phyloP scores from a whole-genome alignment of 306 rosid species.

The Bauhinia variegata region DNA sequence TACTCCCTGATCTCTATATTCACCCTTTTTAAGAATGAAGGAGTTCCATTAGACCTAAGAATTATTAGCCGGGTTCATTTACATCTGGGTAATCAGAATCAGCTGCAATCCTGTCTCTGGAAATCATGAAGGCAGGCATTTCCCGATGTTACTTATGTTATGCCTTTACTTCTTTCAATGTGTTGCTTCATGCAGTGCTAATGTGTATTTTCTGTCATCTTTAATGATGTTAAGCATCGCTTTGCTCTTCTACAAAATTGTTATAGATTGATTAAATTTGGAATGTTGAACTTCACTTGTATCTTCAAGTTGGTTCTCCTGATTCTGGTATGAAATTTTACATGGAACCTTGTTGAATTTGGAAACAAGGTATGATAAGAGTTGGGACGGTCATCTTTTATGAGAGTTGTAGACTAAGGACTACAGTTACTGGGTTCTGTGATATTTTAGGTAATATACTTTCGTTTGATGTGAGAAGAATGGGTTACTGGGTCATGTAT shows the following conservation, averaged over 20 bases:
- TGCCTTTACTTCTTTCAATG: too few species aligned
- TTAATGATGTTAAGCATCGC: background rate
- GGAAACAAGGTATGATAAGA: too few species aligned
- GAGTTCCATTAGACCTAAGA: background rate
- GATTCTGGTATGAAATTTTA: background rate
- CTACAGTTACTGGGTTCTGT: conserved; percentile 4
- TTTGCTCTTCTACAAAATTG: background rate
- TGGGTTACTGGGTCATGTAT: background rate
- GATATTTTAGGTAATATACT: background rate
- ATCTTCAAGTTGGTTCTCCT: background rate
- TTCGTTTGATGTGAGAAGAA: background rate
- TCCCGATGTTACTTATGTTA: too few species aligned
- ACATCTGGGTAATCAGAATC: conserved; percentile 1
- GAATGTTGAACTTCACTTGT: background rate
- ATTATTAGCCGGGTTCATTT: conserved; percentile 4
- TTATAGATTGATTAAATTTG: background rate
- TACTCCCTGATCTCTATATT: background rate
- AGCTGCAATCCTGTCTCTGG: too few species aligned
- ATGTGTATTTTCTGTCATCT: background rate
- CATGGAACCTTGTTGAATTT: background rate
- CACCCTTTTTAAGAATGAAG: background rate
- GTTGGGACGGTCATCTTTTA: background rate
- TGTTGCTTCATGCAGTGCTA: background rate
- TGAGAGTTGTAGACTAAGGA: background rate
- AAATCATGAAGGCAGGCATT: too few species aligned